Evolutionary conservation across 371 early-diverging fungal species (phyloP).

Genomic region (Mucor circinelloides): DNA sequence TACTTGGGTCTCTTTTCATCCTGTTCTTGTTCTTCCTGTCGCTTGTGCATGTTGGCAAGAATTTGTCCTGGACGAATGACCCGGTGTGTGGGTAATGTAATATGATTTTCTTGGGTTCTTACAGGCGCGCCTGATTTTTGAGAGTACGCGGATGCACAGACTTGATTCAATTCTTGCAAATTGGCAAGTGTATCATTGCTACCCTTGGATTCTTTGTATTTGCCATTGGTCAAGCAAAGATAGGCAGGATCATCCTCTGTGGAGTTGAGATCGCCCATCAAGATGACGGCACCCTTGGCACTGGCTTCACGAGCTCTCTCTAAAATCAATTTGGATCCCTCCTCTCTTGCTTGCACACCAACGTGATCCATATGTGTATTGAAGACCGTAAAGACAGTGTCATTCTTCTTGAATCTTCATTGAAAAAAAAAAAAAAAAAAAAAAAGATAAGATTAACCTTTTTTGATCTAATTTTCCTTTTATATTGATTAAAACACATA

Average conservation of each 20-base stretch:
- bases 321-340: slow-evolving; percentile 30
- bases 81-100: slow-evolving; percentile 48
- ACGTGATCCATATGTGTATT: slow-evolving; percentile 47
- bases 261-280: slow-evolving; percentile 49
- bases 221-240: slow-evolving; percentile 27
- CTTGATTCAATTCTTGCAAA: slow-evolving; percentile 30
- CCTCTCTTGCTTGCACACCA: slow-evolving; percentile 31
- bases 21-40: slow-evolving; percentile 12
- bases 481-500: slow-evolving; percentile 19
- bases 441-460: not conserved
- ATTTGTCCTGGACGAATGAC: slow-evolving; percentile 41
- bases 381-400: slow-evolving; percentile 27
- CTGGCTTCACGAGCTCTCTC: slow-evolving; percentile 17
- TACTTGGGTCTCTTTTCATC: not conserved
- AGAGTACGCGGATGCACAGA: slow-evolving; percentile 17
- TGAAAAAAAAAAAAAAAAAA: not conserved
- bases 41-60: slow-evolving; percentile 21
- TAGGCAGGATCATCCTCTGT: slow-evolving; percentile 43
- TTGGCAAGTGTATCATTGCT: slow-evolving; percentile 31
- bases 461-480: not conserved
- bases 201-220: slow-evolving; percentile 14
- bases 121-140: slow-evolving; percentile 29
- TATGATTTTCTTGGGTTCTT: slow-evolving; percentile 28
- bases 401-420: slow-evolving; percentile 35
- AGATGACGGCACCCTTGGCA: slow-evolving; percentile 18